Evolutionary conservation across 352 stramenopile genomes (phyloP).

Genomic region (Globisporangium rhizosaccharum): DNA sequence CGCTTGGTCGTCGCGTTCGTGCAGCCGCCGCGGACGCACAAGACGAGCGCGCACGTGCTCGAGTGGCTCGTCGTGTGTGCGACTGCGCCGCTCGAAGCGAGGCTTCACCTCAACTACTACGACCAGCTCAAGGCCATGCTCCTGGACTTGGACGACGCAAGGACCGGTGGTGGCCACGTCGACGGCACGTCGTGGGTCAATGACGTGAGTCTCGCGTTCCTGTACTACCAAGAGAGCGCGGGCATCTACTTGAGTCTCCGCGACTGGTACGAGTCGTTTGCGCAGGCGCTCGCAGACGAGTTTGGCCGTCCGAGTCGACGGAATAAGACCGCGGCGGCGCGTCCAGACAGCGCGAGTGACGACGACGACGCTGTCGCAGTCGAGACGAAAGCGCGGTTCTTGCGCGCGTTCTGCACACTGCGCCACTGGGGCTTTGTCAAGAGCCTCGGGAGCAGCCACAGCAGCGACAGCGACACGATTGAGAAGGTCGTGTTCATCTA

Average conservation of each 20-base stretch:
- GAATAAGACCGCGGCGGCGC: slow-evolving; percentile 15
- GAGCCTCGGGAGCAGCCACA: slow-evolving; percentile 35
- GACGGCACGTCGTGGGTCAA: slow-evolving; percentile 31
- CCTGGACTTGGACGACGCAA: slow-evolving; percentile 25
- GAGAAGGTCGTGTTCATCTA: slow-evolving; percentile 83
- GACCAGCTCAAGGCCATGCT: slow-evolving; percentile 47
- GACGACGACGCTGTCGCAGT: slow-evolving; percentile 17
- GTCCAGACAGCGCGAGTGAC: neutral
- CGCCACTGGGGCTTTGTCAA: slow-evolving; percentile 69
- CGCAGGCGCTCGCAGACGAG: slow-evolving; percentile 29
- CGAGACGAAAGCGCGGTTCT: slow-evolving; percentile 56
- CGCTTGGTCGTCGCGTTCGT: slow-evolving; percentile 39
- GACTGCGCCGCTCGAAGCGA: slow-evolving; percentile 25
- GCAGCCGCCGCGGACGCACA: slow-evolving; percentile 6
- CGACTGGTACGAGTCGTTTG: slow-evolving; percentile 70
- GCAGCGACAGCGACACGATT: slow-evolving; percentile 47
- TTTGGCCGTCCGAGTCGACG: slow-evolving; percentile 6
- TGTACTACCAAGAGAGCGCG: slow-evolving; percentile 66
- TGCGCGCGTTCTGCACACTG: slow-evolving; percentile 60
- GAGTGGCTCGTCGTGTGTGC: slow-evolving; percentile 26
- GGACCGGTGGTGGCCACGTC: neutral
- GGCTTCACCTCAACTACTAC: slow-evolving; percentile 47
- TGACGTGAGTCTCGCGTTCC: slow-evolving; percentile 59
- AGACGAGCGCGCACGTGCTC: slow-evolving; percentile 3
- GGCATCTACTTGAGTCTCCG: slow-evolving; percentile 50